Conservation (phyloP, 2,329 filamentous ascomycete species). For the Botrytis fragariae region DNA sequence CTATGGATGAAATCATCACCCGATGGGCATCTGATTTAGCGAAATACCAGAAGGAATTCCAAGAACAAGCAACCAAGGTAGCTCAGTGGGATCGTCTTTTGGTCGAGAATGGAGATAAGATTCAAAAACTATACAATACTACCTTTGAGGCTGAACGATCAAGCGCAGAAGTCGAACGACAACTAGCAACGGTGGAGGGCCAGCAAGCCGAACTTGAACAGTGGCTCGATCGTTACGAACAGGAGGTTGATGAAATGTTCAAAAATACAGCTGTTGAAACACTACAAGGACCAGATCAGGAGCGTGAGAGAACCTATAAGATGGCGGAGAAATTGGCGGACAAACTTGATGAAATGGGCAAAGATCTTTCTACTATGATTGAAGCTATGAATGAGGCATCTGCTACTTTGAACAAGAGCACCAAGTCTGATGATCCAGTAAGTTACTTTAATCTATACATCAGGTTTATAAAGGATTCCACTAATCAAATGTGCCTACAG, state of each 20-base stretch:
- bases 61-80: conserved; percentile 82
- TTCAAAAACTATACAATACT: conserved; percentile 86
- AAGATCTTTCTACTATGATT: conserved; percentile 92
- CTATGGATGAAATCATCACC: conserved; percentile 98
- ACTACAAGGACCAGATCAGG: conserved; percentile 85
- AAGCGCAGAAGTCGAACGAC: conserved; percentile 89
- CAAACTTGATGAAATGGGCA: conserved; percentile 88
- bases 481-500: conserved; percentile 45
- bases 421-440: conserved; percentile 84
- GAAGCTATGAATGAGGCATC: conserved; percentile 96
- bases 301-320: conserved; percentile 95
- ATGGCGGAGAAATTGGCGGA: conserved; percentile 90
- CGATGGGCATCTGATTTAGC: conserved; percentile 93
- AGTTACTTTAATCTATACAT: conserved; percentile 39
- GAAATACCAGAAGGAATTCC: conserved; percentile 96
- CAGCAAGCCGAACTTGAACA: conserved; percentile 87
- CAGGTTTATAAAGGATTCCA: background rate
- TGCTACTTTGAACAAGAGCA: conserved; percentile 83
- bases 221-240: conserved; percentile 89
- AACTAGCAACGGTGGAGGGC: conserved; percentile 83
- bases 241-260: conserved; percentile 86
- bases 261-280: conserved; percentile 76
- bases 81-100: conserved; percentile 85
- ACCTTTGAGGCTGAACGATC: conserved; percentile 93
- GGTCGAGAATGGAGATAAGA: conserved; percentile 92